Conservation (phyloP, 129 eudicot species). For the Tagetes patula region DNA sequence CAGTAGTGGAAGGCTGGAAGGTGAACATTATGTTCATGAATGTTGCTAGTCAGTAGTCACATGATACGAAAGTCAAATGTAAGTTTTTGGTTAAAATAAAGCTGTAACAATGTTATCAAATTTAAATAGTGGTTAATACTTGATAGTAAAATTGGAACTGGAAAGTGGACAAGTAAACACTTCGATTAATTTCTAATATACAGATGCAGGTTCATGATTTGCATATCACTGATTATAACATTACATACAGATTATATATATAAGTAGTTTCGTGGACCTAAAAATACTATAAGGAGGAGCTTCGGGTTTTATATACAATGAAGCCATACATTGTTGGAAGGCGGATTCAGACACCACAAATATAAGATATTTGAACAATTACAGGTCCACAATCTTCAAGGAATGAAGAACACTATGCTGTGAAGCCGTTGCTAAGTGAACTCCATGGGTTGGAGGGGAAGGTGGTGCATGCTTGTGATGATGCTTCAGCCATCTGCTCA, state of each 20-base stretch:
- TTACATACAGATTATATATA: constrained; percentile 17
- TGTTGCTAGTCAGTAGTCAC: background rate
- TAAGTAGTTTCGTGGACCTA: constrained; percentile 26
- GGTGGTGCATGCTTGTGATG: constrained; percentile 57
- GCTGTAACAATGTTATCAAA: too few species aligned
- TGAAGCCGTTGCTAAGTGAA: constrained; percentile 66
- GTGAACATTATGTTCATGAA: constrained; percentile 3
- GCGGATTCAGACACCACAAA: constrained; percentile 18
- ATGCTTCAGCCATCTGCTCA: constrained; percentile 69
- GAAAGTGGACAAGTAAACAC: background rate
- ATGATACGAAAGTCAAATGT: background rate
- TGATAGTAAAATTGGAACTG: background rate
- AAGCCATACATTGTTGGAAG: constrained; percentile 22
- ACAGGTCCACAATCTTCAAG: background rate
- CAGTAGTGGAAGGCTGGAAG: background rate
- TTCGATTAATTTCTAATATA: constrained; percentile 30
- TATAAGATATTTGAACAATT: constrained; percentile 23
- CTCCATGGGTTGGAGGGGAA: constrained; percentile 76
- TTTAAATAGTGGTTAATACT: background rate
- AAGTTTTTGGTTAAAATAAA: background rate
- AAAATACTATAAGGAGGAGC: constrained; percentile 25
- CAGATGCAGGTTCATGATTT: constrained; percentile 37
- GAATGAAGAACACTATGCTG: constrained; percentile 40
- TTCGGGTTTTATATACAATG: constrained; percentile 38
- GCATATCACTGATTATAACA: constrained; percentile 24